Percentiles rank a stretch among this genome's conserved stretches.
These are phyloP conservation scores for Teratosphaeria zuluensis DNA, from an alignment of 2,329 filamentous ascomycete species.

Conservation along the genomic window DNA sequence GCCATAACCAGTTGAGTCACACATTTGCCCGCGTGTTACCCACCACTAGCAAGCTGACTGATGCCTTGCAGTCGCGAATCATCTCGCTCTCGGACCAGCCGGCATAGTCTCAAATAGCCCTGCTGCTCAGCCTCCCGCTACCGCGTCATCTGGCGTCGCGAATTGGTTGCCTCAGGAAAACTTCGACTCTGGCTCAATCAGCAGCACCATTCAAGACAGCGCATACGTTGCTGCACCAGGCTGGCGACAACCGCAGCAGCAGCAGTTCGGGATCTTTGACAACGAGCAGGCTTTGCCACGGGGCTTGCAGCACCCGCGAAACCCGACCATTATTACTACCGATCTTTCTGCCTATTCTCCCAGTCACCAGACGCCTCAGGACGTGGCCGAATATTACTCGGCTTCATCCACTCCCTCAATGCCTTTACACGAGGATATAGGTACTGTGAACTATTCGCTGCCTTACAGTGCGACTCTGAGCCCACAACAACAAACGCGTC, in stretches of 20 bases:
- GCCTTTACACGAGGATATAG: constrained; percentile 10
- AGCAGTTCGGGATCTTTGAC: constrained; percentile 2
- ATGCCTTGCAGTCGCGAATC: not conserved
- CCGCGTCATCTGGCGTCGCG: not conserved
- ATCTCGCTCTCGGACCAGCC: not conserved
- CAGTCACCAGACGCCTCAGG: constrained; percentile 14
- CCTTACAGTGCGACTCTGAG: constrained; percentile 1
- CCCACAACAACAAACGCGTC: constrained; percentile 1
- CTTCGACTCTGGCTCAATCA: not conserved
- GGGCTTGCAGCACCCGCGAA: constrained; percentile 5
- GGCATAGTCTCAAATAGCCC: not conserved
- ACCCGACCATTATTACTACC: constrained; percentile 16
- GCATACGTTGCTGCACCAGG: constrained; percentile 4
- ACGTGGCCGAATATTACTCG: constrained; percentile 7
- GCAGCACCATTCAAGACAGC: constrained; percentile 1
- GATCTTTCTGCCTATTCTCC: constrained; percentile 7
- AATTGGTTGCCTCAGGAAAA: constrained; percentile 11
- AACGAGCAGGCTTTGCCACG: constrained; percentile 9
- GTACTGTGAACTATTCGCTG: not conserved
- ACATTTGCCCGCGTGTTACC: not conserved
- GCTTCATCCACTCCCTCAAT: constrained; percentile 10
- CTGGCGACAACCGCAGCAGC: not conserved
- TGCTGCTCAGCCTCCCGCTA: not conserved
- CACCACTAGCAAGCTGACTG: not conserved
- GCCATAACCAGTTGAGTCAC: not conserved